Conservation (phyloP, 305 asterid species). For the Galium porrigens region DNA sequence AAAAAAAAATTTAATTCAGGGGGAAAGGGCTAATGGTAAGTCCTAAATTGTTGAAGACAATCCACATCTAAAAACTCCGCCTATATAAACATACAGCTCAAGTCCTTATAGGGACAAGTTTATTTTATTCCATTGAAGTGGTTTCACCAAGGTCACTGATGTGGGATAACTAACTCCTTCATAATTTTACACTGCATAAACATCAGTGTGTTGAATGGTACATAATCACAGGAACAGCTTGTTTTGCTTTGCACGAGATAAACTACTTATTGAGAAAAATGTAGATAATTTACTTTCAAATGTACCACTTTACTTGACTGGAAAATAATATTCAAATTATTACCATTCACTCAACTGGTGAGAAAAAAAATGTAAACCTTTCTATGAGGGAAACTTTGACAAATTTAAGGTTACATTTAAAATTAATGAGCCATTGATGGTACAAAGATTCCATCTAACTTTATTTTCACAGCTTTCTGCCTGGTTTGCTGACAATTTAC, state of each 20-base stretch:
- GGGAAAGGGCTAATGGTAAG: not conserved
- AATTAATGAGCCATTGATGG: not conserved
- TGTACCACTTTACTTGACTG: too few species aligned
- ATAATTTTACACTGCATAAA: not conserved
- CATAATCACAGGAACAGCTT: not conserved
- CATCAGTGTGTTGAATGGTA: not conserved
- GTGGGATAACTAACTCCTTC: not conserved
- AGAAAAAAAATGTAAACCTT: not conserved
- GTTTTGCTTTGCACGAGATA: not conserved
- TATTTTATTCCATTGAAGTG: too few species aligned
- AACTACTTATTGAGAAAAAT: not conserved
- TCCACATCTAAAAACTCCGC: not conserved
- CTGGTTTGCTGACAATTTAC: not conserved
- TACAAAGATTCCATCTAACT: not conserved
- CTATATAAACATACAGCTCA: not conserved
- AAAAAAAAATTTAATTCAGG: not conserved
- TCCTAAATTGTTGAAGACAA: not conserved
- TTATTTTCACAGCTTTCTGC: not conserved
- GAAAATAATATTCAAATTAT: too few species aligned
- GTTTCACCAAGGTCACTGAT: not conserved
- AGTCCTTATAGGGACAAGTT: not conserved
- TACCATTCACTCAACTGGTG: too few species aligned
- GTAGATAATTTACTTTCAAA: too few species aligned
- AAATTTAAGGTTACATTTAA: not conserved
- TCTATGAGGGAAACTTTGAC: not conserved